These are phyloP conservation scores for Termitomyces heimii DNA, from an alignment of 768 basidiomycete genomes.

Conservation along the genomic window DNA sequence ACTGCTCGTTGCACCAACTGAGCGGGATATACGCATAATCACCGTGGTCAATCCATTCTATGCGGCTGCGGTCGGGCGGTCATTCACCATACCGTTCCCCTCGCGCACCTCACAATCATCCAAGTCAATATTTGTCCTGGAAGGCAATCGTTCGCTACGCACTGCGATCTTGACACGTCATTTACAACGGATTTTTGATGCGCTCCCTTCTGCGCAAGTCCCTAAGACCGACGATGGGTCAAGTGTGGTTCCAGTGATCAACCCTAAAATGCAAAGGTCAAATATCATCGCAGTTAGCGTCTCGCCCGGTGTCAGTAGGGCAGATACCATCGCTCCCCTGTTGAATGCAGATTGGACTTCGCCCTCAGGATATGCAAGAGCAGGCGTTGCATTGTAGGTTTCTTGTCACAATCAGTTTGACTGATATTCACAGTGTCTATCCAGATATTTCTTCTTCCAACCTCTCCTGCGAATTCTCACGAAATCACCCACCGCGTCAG, in stretches of 20 bases:
- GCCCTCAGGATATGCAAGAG: slow-evolving; percentile 28
- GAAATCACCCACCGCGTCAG: slow-evolving; percentile 56
- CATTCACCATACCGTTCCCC: slow-evolving; percentile 23
- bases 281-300: slow-evolving; percentile 74
- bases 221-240: slow-evolving; percentile 35
- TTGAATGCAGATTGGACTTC: slow-evolving; percentile 42
- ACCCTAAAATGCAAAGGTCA: slow-evolving; percentile 43
- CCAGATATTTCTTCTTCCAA: slow-evolving; percentile 60
- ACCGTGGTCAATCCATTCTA: slow-evolving; percentile 87
- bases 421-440: background rate
- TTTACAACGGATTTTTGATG: slow-evolving; percentile 80
- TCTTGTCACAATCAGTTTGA: slow-evolving; percentile 5
- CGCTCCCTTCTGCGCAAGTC: slow-evolving; percentile 61
- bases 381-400: slow-evolving; percentile 47
- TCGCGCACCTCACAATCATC: slow-evolving; percentile 8
- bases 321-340: slow-evolving; percentile 58
- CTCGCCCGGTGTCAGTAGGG: slow-evolving; percentile 70
- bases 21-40: slow-evolving; percentile 87
- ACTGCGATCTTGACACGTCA: slow-evolving; percentile 64
- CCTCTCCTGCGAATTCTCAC: slow-evolving; percentile 64
- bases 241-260: slow-evolving; percentile 30
- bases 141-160: slow-evolving; percentile 63
- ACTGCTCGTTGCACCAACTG: slow-evolving; percentile 77
- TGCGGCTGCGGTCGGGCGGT: slow-evolving; percentile 60
- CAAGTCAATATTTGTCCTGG: slow-evolving; percentile 41